Conservation (phyloP, 192 early-diverging fungal genomes). For the Backusella liffmaniae region DNA sequence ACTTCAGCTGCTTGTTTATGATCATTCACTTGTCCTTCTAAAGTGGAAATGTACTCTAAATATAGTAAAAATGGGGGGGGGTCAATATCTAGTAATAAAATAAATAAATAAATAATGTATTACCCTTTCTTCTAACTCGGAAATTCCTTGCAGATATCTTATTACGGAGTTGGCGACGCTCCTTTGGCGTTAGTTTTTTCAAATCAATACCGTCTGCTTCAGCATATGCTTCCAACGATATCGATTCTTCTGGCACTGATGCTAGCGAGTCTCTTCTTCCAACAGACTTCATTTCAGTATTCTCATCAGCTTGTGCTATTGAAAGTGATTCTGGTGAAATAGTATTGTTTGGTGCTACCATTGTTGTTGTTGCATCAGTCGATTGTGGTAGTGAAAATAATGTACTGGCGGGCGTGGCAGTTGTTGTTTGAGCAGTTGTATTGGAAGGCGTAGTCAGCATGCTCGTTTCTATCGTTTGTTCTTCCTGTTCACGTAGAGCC, state of each 20-base stretch:
- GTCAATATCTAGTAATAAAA: neutral
- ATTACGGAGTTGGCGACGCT: constrained; percentile 73
- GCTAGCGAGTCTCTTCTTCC: constrained; percentile 12
- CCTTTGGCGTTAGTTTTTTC: constrained; percentile 56
- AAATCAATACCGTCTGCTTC: constrained; percentile 45
- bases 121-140: constrained; percentile 66
- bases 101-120: neutral
- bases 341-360: neutral
- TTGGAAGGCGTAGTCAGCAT: neutral
- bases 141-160: constrained; percentile 77
- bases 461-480: constrained; percentile 3
- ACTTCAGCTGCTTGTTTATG: constrained; percentile 31
- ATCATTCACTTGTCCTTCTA: constrained; percentile 35
- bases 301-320: neutral
- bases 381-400: neutral
- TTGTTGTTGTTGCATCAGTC: too few species aligned
- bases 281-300: neutral
- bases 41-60: constrained; percentile 38
- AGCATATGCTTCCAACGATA: constrained; percentile 20
- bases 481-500: constrained; percentile 29
- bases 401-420: neutral
- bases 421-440: neutral
- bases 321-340: neutral
- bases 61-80: neutral
- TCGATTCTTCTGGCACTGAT: constrained; percentile 5